These are phyloP conservation scores for Cephalotrichum gorgonifer DNA, from an alignment of 2,329 filamentous ascomycete species.

Conservation along the genomic window DNA sequence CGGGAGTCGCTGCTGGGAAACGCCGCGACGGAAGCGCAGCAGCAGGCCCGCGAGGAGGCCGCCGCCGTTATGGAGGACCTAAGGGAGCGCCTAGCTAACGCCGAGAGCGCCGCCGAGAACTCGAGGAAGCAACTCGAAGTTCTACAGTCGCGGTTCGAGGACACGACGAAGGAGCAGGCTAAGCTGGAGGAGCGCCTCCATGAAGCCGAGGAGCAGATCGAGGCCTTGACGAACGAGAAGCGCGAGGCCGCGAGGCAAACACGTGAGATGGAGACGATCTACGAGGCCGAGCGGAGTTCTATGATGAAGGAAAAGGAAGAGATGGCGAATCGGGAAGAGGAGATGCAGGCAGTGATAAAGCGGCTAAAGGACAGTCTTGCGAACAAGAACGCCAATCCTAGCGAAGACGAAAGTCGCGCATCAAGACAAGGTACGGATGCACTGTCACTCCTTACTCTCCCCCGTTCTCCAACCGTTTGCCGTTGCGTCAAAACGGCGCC, in stretches of 20 bases:
- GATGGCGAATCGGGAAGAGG: slow-evolving; percentile 72
- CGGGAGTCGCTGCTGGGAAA: slow-evolving; percentile 35
- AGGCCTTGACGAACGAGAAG: slow-evolving; percentile 73
- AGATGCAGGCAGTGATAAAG: slow-evolving; percentile 84
- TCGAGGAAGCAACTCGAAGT: slow-evolving; percentile 78
- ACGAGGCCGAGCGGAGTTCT: slow-evolving; percentile 79
- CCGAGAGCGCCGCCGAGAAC: slow-evolving; percentile 68
- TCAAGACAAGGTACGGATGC: slow-evolving; percentile 44
- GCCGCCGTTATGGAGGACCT: slow-evolving; percentile 73
- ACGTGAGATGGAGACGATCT: slow-evolving; percentile 84
- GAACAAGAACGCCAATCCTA: slow-evolving; percentile 50
- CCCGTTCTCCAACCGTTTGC: too few relatives aligned
- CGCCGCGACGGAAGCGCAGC: slow-evolving; percentile 37
- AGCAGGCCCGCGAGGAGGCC: slow-evolving; percentile 70
- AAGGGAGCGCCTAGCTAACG: slow-evolving; percentile 70
- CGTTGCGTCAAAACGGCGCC: background rate
- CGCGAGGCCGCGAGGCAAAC: slow-evolving; percentile 73
- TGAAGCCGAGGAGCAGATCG: slow-evolving; percentile 75
- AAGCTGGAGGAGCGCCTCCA: slow-evolving; percentile 82
- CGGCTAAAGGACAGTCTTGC: slow-evolving; percentile 82
- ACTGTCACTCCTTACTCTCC: slow-evolving; percentile 2
- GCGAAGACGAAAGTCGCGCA: slow-evolving; percentile 45
- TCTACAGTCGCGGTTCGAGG: slow-evolving; percentile 76
- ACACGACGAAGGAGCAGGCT: slow-evolving; percentile 70
- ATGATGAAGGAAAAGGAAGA: slow-evolving; percentile 91